Base-by-base conservation (phyloP, 192 early-diverging fungal species). In the Dissophora globulifera region DNA sequence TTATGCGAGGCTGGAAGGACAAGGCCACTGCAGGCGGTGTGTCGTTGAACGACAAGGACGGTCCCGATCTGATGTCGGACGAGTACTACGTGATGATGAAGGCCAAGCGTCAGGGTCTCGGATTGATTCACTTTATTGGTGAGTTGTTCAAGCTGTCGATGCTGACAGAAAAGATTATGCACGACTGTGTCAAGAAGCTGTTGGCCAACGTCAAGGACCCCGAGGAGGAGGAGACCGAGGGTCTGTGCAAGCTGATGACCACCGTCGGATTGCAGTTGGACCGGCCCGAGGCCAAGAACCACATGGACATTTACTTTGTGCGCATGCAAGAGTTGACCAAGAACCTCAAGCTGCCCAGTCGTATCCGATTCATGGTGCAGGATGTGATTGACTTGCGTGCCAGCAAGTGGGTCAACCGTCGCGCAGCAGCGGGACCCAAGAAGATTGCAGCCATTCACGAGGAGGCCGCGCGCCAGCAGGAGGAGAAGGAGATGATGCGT, bases 151-250 rank as follows among this genome's bases (percentile, higher is more conserved):
- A 94, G 78, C 78, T 91, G 43, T 79, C 84, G 38, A 93, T 99
- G 84, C 86, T 99, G 68, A 93, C 95, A 6, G 91, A 95, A 62
- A 93, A 93, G 82, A 96, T 99, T 50, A 98, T 99, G 89, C 93
- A 95, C 70, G 84, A 87, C 67, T 99, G 97, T 78, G 83, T 99
- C 63, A 84, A 84, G 52, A 88, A 90, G 49, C 88, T 99, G 58
- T 81, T 96, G 66, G 68, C 75, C 47, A 88, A 87, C 75, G 82
- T 88, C 60, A 76, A 84, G 60, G 80, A 89, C 33, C 93, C 96
- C 27, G 95, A 95, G 53, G 98, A 98, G 72, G 98, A 97, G 82
- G 96, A 98, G 67, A 87, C 90, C 30, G 98, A 99, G 84, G 92
- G 89, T 58, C 83, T 98, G 40, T 93, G 91, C 81, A 97, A 96